phyloP scores from a whole-genome alignment of 352 stramenopile genomes.

The Globisporangium irregulare region DNA sequence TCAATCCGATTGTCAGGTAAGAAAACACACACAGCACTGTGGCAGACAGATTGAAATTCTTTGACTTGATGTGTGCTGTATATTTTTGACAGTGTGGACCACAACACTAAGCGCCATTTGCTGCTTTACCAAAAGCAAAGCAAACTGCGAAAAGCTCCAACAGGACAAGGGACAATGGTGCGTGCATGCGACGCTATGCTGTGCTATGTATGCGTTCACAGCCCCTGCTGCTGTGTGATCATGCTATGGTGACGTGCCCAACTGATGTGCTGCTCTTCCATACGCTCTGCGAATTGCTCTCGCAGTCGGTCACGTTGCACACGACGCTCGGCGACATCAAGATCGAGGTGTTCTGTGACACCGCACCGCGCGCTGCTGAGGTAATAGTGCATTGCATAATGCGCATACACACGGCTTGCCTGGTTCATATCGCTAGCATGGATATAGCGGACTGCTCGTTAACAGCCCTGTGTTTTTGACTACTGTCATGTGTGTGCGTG shows the following conservation, averaged over 20 bases:
- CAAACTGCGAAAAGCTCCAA: not conserved
- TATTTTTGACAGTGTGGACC: not conserved
- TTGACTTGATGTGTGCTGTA: not conserved
- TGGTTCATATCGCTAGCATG: not conserved
- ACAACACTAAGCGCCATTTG: not conserved
- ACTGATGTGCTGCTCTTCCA: not conserved
- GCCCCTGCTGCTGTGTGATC: not conserved
- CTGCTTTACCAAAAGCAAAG: not conserved
- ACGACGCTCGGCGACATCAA: slow-evolving; percentile 95
- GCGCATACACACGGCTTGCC: not conserved
- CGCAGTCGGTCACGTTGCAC: slow-evolving; percentile 92
- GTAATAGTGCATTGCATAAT: slow-evolving; percentile 25
- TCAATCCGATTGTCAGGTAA: not conserved
- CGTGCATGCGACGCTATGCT: not conserved
- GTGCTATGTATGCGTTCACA: not conserved
- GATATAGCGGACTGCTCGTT: not conserved
- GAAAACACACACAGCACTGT: not conserved
- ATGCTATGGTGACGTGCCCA: not conserved
- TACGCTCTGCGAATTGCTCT: not conserved
- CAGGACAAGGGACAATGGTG: not conserved
- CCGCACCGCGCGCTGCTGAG: slow-evolving; percentile 82
- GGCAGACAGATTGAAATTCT: not conserved
- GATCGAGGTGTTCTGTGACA: slow-evolving; percentile 96
- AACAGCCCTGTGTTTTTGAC: not conserved
- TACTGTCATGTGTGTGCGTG: slow-evolving; percentile 6